Percentiles rank a stretch among this genome's conserved stretches.
These are phyloP conservation scores for Oxytropis ochrocephala DNA, from an alignment of 306 rosid genomes.

Conservation along the genomic window DNA sequence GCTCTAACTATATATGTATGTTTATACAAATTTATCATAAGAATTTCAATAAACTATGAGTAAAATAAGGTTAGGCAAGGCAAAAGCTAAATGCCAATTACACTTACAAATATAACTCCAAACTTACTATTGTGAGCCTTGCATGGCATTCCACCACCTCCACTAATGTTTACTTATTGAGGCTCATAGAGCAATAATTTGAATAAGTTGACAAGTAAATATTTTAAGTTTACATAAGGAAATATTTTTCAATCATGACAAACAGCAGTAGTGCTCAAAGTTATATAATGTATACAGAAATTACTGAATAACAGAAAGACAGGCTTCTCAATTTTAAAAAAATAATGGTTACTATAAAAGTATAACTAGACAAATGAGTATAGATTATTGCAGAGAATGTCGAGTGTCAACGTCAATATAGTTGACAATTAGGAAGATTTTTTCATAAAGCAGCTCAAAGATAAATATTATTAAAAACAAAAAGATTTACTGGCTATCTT, in stretches of 20 bases:
- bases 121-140: background rate
- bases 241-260: background rate
- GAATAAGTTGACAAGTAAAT: background rate
- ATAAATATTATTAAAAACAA: background rate
- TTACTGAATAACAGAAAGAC: background rate
- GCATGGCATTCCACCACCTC: background rate
- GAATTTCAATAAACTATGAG: background rate
- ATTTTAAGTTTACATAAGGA: background rate
- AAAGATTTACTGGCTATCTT: background rate
- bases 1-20: background rate
- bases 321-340: background rate
- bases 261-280: background rate
- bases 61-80: background rate
- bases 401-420: background rate
- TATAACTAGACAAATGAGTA: background rate
- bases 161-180: background rate
- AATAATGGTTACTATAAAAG: background rate
- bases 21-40: too few species aligned
- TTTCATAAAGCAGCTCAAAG: background rate
- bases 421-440: background rate
- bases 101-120: background rate
- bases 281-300: background rate
- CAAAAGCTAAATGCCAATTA: background rate
- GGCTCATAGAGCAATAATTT: background rate
- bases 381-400: constrained; percentile 15